Conservation (phyloP, 441 rosid species). For the Brassica balearica region DNA sequence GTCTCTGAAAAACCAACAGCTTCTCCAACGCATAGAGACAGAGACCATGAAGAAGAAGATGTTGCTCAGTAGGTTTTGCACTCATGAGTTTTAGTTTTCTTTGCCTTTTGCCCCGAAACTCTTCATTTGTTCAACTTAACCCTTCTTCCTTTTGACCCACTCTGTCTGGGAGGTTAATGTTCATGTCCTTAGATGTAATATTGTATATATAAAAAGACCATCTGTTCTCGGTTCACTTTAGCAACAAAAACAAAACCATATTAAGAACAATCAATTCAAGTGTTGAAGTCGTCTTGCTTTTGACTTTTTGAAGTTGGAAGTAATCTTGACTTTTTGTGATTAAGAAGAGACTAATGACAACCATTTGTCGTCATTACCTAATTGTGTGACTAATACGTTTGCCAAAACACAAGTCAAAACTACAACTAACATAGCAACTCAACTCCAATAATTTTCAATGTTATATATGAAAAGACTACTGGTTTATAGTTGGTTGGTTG, state of each 20-base stretch:
- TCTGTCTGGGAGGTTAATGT: slow-evolving; percentile 19
- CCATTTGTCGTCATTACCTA: slow-evolving; percentile 23
- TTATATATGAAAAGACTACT: background rate
- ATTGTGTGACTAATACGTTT: slow-evolving; percentile 27
- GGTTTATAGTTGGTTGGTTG: slow-evolving; percentile 26
- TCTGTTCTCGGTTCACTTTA: slow-evolving; percentile 14
- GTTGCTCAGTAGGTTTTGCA: slow-evolving; percentile 21
- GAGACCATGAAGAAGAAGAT: slow-evolving; percentile 29
- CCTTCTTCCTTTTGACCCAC: slow-evolving; percentile 7
- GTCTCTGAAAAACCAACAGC: slow-evolving; percentile 72
- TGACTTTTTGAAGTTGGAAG: slow-evolving; percentile 2
- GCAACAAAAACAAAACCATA: background rate
- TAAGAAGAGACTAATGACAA: background rate
- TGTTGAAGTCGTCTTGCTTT: background rate
- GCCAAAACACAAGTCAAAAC: slow-evolving; percentile 17
- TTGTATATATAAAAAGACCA: slow-evolving; percentile 36
- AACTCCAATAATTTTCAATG: slow-evolving; percentile 15
- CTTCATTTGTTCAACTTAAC: slow-evolving; percentile 27
- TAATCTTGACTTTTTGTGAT: background rate
- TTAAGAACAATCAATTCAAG: background rate
- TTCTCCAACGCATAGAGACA: slow-evolving; percentile 53
- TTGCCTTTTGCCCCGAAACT: slow-evolving; percentile 30
- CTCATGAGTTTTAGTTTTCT: slow-evolving; percentile 26
- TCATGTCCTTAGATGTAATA: slow-evolving; percentile 33
- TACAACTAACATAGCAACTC: slow-evolving; percentile 23